These are phyloP conservation scores for Ichthyophthirius multifiliis DNA, from an alignment of 169 alveolate genomes.

Conservation along the genomic window DNA sequence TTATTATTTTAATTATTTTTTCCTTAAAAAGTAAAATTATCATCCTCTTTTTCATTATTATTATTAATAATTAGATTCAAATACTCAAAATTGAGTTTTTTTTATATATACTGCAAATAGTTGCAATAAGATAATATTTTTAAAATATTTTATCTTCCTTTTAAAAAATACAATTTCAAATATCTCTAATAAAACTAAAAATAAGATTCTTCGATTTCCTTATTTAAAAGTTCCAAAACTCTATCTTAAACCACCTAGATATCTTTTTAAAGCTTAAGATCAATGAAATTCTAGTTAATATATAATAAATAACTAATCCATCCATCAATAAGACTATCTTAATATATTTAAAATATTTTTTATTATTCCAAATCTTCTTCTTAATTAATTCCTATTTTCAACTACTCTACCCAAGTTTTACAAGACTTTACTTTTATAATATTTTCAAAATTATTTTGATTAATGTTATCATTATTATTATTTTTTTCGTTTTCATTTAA, in stretches of 20 bases:
- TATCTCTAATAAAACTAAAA: background rate
- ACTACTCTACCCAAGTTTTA: background rate
- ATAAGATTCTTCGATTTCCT: background rate
- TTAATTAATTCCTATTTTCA: background rate
- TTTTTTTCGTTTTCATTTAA: too few relatives aligned
- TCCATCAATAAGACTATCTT: constrained; percentile 5
- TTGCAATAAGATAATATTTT: background rate
- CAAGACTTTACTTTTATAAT: background rate
- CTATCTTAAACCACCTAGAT: background rate
- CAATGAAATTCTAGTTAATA: background rate
- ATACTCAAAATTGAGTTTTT: constrained; percentile 1
- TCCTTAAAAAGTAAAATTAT: background rate
- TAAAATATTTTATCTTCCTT: background rate
- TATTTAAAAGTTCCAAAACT: background rate
- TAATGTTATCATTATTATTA: too few relatives aligned
- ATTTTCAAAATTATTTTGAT: background rate
- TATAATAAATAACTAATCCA: constrained; percentile 1
- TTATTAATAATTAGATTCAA: background rate
- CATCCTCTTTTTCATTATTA: background rate
- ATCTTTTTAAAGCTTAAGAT: background rate
- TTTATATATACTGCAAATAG: background rate
- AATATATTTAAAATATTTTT: background rate
- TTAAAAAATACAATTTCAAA: background rate
- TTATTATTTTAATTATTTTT: background rate
- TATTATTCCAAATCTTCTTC: constrained; percentile 3